Evolutionary conservation across 2,329 filamentous ascomycete genomes (phyloP), one percentile per base, ranked within the genome.

Genomic region (Venturia aucupariae): DNA sequence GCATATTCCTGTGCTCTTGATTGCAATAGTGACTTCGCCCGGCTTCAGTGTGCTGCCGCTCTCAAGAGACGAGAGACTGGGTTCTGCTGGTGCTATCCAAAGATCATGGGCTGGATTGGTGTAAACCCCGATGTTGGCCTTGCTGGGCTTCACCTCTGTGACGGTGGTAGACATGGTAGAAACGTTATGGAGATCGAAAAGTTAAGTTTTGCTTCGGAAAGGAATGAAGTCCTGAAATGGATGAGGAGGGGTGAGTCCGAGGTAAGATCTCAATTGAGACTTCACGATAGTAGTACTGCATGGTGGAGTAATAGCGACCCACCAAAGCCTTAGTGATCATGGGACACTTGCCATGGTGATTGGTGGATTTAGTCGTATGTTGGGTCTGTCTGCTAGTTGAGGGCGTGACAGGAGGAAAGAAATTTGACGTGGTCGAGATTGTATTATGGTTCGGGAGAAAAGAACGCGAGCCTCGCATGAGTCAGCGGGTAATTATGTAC

Each of bases 1-100:
- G 81, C 94, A 97, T 72, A 97, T 97, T 65, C 94, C 94, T 8
- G 93, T 97, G 78, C 90, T 96, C 78, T 93, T 90, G 75, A 97
- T 86, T 64, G 90, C 90, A 67, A 97, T 77, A 32, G 90, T 92
- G 60, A 97, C 91, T 78, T 97, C 89, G 62, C 92, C 93, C 30
- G 84, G 82, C 77, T 89, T 87, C 71, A 97, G 79, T 61, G 81
- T 82, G 63, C 86, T 88, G 39, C 84, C 83, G 68, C 82, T 83
- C 70, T 86, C 80, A 65, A 95, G 87, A 67, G 86, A 86, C 74
- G 95, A 89, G 32, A 90, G 78, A 55, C 84, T 87, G 4, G 93
- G 93, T 70, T 85, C 82, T 15, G 92, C 86, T 68, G 90, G 86
- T 65, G 83, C 89, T 67, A 97, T 85, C 90, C 92, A 97, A 63